Conservation (phyloP, 768 basidiomycete species). For the Tricholoma flavovirens region DNA sequence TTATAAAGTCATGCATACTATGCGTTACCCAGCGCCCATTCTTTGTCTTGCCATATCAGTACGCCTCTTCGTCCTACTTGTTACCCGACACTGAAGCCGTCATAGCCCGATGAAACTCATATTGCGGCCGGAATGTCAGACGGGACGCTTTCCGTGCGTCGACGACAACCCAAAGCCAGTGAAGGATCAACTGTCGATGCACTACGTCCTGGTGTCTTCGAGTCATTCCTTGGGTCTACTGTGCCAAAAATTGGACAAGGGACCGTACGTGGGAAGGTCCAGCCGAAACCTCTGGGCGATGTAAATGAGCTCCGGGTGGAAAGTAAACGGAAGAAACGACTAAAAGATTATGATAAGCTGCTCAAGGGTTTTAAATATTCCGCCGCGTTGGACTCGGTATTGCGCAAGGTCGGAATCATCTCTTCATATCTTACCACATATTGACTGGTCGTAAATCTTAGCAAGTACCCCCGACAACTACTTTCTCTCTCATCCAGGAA, state of each 20-base stretch:
- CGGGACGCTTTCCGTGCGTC: conserved; percentile 94
- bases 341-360: conserved; percentile 85
- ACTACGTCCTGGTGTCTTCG: conserved; percentile 53
- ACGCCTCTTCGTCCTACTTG: conserved; percentile 22
- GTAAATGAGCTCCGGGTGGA: conserved; percentile 76
- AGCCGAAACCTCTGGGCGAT: conserved; percentile 50
- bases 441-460: conserved; percentile 25
- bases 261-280: conserved; percentile 34
- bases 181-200: conserved; percentile 37
- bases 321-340: conserved; percentile 56
- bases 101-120: conserved; percentile 92
- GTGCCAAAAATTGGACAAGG: conserved; percentile 54
- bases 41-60: conserved; percentile 90
- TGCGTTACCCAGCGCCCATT: conserved; percentile 94
- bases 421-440: not conserved
- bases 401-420: conserved; percentile 59
- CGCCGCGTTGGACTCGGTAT: conserved; percentile 87
- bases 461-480: conserved; percentile 78
- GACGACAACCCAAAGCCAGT: conserved; percentile 73
- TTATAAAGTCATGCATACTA: conserved; percentile 96
- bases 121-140: conserved; percentile 97
- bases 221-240: conserved; percentile 56
- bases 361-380: conserved; percentile 93
- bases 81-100: conserved; percentile 7
- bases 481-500: conserved; percentile 91